Evolutionary conservation across 2,329 filamentous ascomycete species (phyloP).

Genomic region (Aureobasidium mangrovei): DNA sequence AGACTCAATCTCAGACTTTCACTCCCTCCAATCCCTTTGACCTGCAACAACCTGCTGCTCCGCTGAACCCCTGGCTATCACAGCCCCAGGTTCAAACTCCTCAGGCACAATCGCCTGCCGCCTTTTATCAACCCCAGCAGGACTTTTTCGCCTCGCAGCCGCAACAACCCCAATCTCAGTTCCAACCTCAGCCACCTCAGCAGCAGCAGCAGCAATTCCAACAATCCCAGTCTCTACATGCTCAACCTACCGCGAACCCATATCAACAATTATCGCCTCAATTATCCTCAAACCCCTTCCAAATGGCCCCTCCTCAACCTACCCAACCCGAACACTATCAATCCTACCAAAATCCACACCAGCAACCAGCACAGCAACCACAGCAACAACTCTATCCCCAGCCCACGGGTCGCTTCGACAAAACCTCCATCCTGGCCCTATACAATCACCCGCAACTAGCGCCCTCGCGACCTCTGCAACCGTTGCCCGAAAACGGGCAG

Average conservation of each 20-base stretch:
- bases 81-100: constrained; percentile 34
- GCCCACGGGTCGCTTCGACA: constrained; percentile 46
- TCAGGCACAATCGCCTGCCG: constrained; percentile 21
- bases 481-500: constrained; percentile 28
- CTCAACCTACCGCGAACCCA: constrained; percentile 18
- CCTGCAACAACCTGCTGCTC: constrained; percentile 17
- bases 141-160: constrained; percentile 24
- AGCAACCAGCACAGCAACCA: constrained; percentile 35
- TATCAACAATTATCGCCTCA: constrained; percentile 15
- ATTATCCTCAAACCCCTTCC: constrained; percentile 12
- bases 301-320: background rate
- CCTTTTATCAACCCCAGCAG: constrained; percentile 21
- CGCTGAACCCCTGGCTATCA: constrained; percentile 22
- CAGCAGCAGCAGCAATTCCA: constrained; percentile 23
- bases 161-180: constrained; percentile 19
- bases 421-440: constrained; percentile 65
- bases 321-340: constrained; percentile 4
- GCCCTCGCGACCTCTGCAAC: constrained; percentile 32
- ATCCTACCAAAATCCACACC: constrained; percentile 21
- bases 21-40: constrained; percentile 21
- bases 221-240: constrained; percentile 21
- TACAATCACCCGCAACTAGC: constrained; percentile 55
- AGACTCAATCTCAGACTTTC: constrained; percentile 35
- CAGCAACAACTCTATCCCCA: constrained; percentile 24
- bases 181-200: constrained; percentile 15